phyloP scores from a whole-genome alignment of 2,329 filamentous ascomycete genomes.

The Nemania bipapillata region DNA sequence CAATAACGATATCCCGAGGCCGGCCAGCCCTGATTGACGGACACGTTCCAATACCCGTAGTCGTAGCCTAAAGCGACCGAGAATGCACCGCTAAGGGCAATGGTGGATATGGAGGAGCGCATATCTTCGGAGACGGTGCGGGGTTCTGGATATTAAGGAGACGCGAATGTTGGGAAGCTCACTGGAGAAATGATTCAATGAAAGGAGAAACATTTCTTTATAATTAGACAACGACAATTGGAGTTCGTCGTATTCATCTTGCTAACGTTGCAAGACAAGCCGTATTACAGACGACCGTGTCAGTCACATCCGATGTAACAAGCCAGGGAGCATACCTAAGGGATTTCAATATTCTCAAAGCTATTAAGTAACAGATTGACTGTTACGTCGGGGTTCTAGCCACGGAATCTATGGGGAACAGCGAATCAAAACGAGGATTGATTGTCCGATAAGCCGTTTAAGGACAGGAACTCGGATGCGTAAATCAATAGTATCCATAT shows the following conservation, averaged over 20 bases:
- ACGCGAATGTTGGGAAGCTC: not conserved
- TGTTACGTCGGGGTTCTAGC: not conserved
- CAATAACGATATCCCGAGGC: conserved; percentile 17
- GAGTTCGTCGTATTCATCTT: not conserved
- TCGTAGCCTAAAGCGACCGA: conserved; percentile 1
- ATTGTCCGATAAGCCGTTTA: conserved; percentile 8
- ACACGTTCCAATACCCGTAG: conserved; percentile 18
- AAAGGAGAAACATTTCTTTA: not conserved
- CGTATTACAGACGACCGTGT: not conserved
- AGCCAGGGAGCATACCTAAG: not conserved
- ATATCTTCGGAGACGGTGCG: not conserved
- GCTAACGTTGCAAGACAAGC: not conserved
- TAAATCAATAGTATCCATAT: not conserved
- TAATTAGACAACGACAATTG: not conserved
- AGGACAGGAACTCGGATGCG: not conserved
- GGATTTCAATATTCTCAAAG: conserved; percentile 1
- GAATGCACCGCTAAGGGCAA: not conserved
- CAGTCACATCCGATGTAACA: not conserved
- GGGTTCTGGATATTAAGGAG: not conserved
- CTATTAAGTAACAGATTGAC: conserved; percentile 1
- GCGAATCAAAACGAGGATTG: not conserved
- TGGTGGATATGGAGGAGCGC: not conserved
- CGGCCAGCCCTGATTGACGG: conserved; percentile 6
- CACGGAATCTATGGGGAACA: not conserved
- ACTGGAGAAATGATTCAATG: not conserved